Base-by-base conservation (phyloP, 441 rosid genomes). In the Pelargonium australe region DNA sequence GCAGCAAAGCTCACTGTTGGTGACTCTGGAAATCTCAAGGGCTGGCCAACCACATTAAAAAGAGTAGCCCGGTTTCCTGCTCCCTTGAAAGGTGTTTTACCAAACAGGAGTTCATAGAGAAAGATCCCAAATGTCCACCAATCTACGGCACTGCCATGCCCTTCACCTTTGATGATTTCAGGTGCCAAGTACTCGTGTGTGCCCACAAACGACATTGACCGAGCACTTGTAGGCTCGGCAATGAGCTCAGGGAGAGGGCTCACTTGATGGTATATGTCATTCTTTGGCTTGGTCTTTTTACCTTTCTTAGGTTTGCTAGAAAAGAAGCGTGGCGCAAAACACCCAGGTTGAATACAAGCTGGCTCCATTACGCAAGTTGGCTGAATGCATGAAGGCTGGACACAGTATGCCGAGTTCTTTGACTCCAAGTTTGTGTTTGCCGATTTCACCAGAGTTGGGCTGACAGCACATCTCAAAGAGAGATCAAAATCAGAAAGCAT, bases 401-500 rank as follows among this genome's bases (percentile, higher is more conserved):
- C 91, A 47, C 97, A 91, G 70, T 87, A 91, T 58, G 82, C 81
- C 49, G 85, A 82, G 13, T 85, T 85, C 43, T 74, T 77, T 0
- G 90, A 87, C 74, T 87, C 87, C 0, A 84, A 84, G 77, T 85
- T 88, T 11, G 81, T 80, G 60, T 53, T 53, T 66, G 90, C 80
- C 11, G 89, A 76, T 78, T 72, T 90, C 64, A 95, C 81, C 74
- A 95, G 84, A 70, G 99, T 95, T 17, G 99, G 98, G 70, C 90
- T 87, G 75, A 95, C 97, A 17, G 91, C 77, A 17, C 98, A 95
- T 77, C 91, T 85, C 63, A 95, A 81, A 66, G 99, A 95, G 70
- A 95, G 99, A 73, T 95, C 99, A 55, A 95, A 95, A 74, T 95
- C 99, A 2, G 99, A 95, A 41, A 95, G 99, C 99, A 95, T 95